Conservation (phyloP, 768 basidiomycete species). For the Trametes meyenii region DNA sequence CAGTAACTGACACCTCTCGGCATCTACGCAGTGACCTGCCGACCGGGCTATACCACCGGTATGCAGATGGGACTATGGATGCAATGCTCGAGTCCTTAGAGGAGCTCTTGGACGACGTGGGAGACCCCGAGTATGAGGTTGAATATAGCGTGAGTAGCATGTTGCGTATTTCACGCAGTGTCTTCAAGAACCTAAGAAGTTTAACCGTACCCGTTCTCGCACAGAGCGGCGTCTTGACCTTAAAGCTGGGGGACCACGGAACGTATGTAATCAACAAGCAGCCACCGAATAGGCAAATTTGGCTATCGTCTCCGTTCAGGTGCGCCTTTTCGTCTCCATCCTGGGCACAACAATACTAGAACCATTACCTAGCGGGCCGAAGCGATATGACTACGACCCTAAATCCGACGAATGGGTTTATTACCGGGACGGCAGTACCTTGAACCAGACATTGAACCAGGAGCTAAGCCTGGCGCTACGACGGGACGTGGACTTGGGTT, state of each 20-base stretch:
- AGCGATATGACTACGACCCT: constrained; percentile 81
- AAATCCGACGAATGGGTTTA: constrained; percentile 73
- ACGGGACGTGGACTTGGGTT: constrained; percentile 37
- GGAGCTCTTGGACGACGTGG: constrained; percentile 61
- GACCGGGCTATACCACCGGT: constrained; percentile 64
- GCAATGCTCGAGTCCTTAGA: constrained; percentile 75
- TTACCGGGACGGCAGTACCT: constrained; percentile 59
- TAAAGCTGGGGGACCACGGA: constrained; percentile 71
- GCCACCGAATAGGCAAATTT: constrained; percentile 96
- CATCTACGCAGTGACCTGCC: constrained; percentile 49
- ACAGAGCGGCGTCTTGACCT: constrained; percentile 92
- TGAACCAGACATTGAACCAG: constrained; percentile 65
- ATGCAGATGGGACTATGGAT: constrained; percentile 82
- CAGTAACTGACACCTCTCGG: constrained; percentile 7
- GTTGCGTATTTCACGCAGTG: background rate
- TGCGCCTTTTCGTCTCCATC: constrained; percentile 35
- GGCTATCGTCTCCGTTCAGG: constrained; percentile 91
- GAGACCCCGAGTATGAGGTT: constrained; percentile 68
- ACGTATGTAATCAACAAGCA: constrained; percentile 98
- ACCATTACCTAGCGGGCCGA: constrained; percentile 69
- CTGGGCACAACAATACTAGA: background rate
- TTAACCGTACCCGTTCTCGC: background rate
- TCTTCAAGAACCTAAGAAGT: background rate
- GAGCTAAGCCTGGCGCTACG: constrained; percentile 60
- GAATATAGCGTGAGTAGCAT: constrained; percentile 78